These are phyloP conservation scores for Podospora conica DNA, from an alignment of 495 filamentous ascomycete species.

Conservation along the genomic window DNA sequence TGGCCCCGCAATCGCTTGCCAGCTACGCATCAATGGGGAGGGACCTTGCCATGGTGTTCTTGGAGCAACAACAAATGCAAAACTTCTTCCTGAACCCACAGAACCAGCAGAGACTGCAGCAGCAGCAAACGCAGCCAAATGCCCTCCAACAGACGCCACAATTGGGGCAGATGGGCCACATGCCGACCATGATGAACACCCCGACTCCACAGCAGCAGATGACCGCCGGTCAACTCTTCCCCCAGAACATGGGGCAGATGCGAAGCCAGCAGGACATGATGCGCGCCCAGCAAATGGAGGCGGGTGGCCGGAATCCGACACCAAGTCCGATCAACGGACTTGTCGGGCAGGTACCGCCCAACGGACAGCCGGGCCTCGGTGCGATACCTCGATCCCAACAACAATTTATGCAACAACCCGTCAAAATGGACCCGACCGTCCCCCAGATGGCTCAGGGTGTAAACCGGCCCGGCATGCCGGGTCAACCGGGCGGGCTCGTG, in stretches of 20 bases:
- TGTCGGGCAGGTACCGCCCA: neutral
- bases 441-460: neutral
- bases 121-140: constrained; percentile 12
- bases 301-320: neutral
- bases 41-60: constrained; percentile 39
- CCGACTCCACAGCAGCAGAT: constrained; percentile 1
- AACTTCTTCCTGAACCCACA: too few species aligned
- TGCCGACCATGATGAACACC: neutral
- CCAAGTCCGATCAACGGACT: neutral
- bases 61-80: constrained; percentile 34
- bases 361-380: neutral
- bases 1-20: constrained; percentile 22
- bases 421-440: neutral
- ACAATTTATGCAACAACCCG: neutral
- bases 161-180: constrained; percentile 3
- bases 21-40: constrained; percentile 28
- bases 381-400: neutral
- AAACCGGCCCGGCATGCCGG: neutral
- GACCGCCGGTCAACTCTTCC: neutral
- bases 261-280: neutral
- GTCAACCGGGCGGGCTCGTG: neutral
- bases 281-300: neutral
- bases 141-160: constrained; percentile 10
- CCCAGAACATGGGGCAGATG: neutral
- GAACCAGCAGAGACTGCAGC: neutral